A percentile compares a stretch with the other conserved stretches of the same genome.
These are phyloP conservation scores for Euryodendron excelsum DNA, from an alignment of 148 eudicot species.

Conservation along the genomic window DNA sequence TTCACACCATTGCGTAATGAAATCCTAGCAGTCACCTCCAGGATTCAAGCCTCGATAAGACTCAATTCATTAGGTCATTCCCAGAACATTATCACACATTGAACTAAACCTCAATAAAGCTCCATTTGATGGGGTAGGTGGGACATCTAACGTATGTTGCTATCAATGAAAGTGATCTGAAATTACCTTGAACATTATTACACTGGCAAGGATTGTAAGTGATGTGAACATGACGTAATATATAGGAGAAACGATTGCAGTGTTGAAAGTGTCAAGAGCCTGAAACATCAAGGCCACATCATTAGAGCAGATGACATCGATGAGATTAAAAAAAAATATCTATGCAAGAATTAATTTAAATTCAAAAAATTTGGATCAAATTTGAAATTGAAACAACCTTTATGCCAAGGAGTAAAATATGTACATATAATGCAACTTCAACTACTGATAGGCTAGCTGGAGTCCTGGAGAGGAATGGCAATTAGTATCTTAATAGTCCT, in stretches of 20 bases:
- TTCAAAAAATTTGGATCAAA: constrained; percentile 1
- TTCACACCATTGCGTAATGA: too few species aligned
- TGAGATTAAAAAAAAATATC: not conserved
- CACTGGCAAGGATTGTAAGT: constrained; percentile 62
- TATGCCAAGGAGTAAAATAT: not conserved
- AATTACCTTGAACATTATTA: constrained; percentile 65
- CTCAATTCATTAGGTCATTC: too few species aligned
- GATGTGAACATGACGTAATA: constrained; percentile 69
- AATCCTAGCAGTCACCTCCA: too few species aligned
- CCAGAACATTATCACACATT: too few species aligned
- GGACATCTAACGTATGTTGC: too few species aligned
- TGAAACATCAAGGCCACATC: constrained; percentile 23
- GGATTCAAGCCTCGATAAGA: too few species aligned
- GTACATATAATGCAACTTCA: too few species aligned
- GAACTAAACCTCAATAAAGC: not conserved
- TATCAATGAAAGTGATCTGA: not conserved
- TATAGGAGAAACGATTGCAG: constrained; percentile 62
- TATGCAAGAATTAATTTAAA: not conserved
- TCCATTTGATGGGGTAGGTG: too few species aligned
- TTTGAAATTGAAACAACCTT: too few species aligned
- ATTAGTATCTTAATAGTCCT: too few species aligned
- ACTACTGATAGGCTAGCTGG: too few species aligned
- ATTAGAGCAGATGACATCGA: not conserved
- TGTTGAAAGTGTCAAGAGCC: constrained; percentile 68
- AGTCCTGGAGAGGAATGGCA: too few species aligned